Base-by-base conservation (phyloP, 2,329 filamentous ascomycete genomes). In the Aureobasidium sp. region DNA sequence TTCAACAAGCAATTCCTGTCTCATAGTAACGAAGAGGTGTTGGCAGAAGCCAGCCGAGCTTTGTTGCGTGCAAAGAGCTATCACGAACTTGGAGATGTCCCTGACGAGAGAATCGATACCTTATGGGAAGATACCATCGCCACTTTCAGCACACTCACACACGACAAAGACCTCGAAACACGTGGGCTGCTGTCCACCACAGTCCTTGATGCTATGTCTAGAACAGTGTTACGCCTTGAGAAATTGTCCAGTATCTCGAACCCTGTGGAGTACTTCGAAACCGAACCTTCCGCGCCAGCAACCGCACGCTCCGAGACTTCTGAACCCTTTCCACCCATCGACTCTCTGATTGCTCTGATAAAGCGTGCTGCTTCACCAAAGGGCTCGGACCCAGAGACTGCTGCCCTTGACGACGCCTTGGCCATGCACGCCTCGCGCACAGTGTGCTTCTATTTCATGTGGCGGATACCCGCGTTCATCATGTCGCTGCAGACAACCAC, bases 1-100 rank as follows among this genome's bases (percentile, higher is more conserved):
- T 91, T 97, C 68, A 91, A 90, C 73, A 91, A 90, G 62, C 94
- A 99, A 69, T 97, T 99, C 76, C 86, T 89, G 68, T 86, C 91
- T n/a, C 94, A 99, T 70, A 89, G 90, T 47, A 90, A 96, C 69
- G 88, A 90, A 68, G 84, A 84, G 61, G 92, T 97, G 19, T 80
- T 99, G 49, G 85, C 85, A 12, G 92, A 97, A 73, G 93, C 91
- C 15, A 88, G 89, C 31, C 82, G 85, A 24, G 90, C 92, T 5
- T 83, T 99, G 40, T 77, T 96, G 35, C 91, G 95, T 71, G 91
- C 93, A 9, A 87, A 90, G 66, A 87, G 86, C 64, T 93, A 91
- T 64, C 91, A 94, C 64, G 93, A 96, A 70, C 84, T 96, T 37
- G 89, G 92, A 67, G 94, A 99, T 69, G 78, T 91, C 14, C 88